Conservation (phyloP, 2,329 filamentous ascomycete genomes). For the Trichoderma lentiforme region DNA sequence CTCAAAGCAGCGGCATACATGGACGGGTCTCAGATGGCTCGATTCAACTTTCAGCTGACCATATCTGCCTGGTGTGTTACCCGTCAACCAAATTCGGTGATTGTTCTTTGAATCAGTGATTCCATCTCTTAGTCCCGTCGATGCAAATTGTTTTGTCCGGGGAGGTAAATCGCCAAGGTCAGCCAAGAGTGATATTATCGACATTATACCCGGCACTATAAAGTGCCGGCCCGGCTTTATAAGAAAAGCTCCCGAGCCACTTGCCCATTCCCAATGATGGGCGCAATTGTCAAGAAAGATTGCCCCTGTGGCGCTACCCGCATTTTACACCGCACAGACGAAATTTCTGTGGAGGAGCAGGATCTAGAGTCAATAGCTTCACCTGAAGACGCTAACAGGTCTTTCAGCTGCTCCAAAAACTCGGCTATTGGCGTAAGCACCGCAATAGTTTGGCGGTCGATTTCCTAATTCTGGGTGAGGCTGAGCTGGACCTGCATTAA, state of each 20-base stretch:
- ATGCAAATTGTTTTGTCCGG: neutral
- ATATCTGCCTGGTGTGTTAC: neutral
- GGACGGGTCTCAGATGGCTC: neutral
- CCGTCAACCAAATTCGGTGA: neutral
- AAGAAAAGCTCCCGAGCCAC: neutral
- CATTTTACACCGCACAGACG: neutral
- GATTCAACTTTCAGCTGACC: neutral
- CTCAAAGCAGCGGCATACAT: neutral
- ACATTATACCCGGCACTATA: neutral
- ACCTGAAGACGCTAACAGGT: constrained; percentile 8
- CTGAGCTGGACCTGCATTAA: neutral
- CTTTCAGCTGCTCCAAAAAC: neutral
- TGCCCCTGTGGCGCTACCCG: neutral
- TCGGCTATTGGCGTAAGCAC: constrained; percentile 8
- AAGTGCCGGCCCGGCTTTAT: neutral
- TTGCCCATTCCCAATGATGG: neutral
- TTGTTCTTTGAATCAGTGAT: neutral
- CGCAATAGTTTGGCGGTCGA: constrained; percentile 3
- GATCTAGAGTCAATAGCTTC: constrained; percentile 5
- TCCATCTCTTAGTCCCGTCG: no score
- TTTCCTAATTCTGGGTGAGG: neutral
- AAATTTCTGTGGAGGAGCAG: neutral
- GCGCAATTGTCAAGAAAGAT: neutral
- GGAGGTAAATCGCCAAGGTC: neutral
- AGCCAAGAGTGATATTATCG: neutral